Evolutionary conservation across 2,329 filamentous ascomycete species (phyloP).

Genomic region (Monascus ruber): DNA sequence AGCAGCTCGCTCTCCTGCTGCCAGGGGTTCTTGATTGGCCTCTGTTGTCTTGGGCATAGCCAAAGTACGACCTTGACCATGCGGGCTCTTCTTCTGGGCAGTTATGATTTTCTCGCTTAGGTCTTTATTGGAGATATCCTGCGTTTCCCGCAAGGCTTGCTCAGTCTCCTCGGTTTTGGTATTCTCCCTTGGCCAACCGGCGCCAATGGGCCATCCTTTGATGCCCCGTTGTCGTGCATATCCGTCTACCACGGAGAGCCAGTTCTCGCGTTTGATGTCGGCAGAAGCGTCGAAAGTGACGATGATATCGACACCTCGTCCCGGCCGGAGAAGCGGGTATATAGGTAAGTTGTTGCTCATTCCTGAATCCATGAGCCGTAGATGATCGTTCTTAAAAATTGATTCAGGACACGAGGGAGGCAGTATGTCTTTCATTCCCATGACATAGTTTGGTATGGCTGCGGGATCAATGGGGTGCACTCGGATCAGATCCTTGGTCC

Average conservation of each 20-base stretch:
- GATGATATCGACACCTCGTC: constrained; percentile 77
- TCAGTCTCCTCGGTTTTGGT: constrained; percentile 50
- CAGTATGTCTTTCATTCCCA: constrained; percentile 66
- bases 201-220: constrained; percentile 86
- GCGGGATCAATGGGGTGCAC: constrained; percentile 93
- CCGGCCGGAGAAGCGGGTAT: constrained; percentile 82
- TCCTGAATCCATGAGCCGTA: constrained; percentile 88
- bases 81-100: constrained; percentile 37
- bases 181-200: constrained; percentile 71
- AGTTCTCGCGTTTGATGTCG: constrained; percentile 88
- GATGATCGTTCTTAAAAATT: constrained; percentile 58
- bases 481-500: constrained; percentile 74
- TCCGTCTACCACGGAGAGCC: constrained; percentile 84
- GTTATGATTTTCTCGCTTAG: constrained; percentile 53
- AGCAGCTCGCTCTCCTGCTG: constrained; percentile 31
- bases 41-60: constrained; percentile 15
- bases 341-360: constrained; percentile 98
- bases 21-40: constrained; percentile 32
- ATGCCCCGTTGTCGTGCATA: constrained; percentile 83
- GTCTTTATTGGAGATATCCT: constrained; percentile 49
- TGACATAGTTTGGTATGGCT: constrained; percentile 76
- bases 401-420: constrained; percentile 67
- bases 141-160: constrained; percentile 55
- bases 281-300: constrained; percentile 91
- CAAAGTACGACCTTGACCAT: constrained; percentile 1